These are phyloP conservation scores for Chloropicon primus DNA, from an alignment of 139 green algal genomes.

Conservation along the genomic window DNA sequence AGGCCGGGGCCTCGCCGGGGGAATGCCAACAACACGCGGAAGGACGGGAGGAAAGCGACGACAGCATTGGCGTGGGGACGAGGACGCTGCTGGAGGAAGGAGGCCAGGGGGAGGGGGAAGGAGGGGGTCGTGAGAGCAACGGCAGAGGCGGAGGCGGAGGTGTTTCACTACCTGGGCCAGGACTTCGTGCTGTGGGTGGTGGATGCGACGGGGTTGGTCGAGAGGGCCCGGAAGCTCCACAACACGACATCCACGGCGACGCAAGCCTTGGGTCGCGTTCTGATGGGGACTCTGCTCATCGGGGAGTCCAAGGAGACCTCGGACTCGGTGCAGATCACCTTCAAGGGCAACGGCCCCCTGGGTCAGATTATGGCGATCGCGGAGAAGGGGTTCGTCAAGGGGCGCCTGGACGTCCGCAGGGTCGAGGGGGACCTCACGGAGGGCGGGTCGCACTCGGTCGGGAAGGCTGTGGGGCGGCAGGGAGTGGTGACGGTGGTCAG, in stretches of 20 bases:
- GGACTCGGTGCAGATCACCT: conserved; percentile 54
- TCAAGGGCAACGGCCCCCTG: conserved; percentile 62
- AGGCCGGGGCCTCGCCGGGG: no score
- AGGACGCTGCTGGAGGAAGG: not conserved
- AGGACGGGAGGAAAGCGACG: no score
- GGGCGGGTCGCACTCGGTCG: conserved; percentile 28
- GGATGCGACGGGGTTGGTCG: not conserved
- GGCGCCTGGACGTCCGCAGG: conserved; percentile 44
- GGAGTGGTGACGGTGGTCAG: conserved; percentile 22
- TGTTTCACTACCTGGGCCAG: not conserved
- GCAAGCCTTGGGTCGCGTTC: conserved; percentile 60
- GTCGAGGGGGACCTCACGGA: conserved; percentile 50
- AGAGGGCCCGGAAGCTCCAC: conserved; percentile 16
- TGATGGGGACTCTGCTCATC: conserved; percentile 71
- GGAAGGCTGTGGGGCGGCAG: conserved; percentile 58
- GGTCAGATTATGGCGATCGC: conserved; percentile 40
- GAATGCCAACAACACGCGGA: no score
- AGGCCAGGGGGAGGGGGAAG: not conserved
- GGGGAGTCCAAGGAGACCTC: conserved; percentile 48
- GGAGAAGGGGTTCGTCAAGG: conserved; percentile 29
- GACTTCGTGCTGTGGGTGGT: not conserved
- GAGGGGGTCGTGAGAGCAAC: not conserved
- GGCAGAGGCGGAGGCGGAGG: not conserved
- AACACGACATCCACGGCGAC: conserved; percentile 65
- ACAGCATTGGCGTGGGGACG: no score